Base-by-base conservation (phyloP, 768 basidiomycete species). In the Lactarius quietus region DNA sequence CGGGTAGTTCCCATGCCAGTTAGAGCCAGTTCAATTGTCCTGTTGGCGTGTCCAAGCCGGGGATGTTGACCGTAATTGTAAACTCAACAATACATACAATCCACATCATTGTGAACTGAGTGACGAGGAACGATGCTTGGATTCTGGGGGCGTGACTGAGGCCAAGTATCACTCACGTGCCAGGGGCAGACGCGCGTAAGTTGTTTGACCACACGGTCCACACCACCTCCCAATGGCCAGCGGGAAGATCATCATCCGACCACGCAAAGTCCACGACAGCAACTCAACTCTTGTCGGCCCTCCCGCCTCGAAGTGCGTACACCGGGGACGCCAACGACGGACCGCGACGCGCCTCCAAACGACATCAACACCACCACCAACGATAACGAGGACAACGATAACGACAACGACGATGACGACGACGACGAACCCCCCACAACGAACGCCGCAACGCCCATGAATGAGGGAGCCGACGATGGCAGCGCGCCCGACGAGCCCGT, bases 181-280 rank as follows among this genome's bases (percentile, higher is more conserved):
- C 29, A 43, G 15, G 14, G 20, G 20, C 2, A 41, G 6, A 20
- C 36, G 28, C 52, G 28, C n/a, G 45, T 7, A 14, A 41, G 9
- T 28, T 20, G 38, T 15, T 38, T 5, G 2, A 14, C 38, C 14
- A 14, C 14, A 14, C 2, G 6, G 20, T 45, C 20, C 41, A 38
- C 17, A 38, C 45, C n/a, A 15, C 8, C 54, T n/a, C n/a, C 15
- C 36, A 54, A 66, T 66, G 65, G 45, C 61, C 7, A 69, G 68
- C 39, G 68, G 68, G 2, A 69, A 69, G 45, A 69, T 69, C 54
- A 69, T 69, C 62, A 69, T 66, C 12, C 54, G 61, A 35, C 66
- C 68, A 28, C 68, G 65, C 39, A 62, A 58, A 29, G 6, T 45
- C n/a, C 68, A 67, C 23, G 61, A 66, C 57, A 62, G 17, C 31